A percentile compares a stretch with the other conserved stretches of the same genome.
Conservation (phyloP, 2,329 filamentous ascomycete genomes). For the Fusarium foetens region DNA sequence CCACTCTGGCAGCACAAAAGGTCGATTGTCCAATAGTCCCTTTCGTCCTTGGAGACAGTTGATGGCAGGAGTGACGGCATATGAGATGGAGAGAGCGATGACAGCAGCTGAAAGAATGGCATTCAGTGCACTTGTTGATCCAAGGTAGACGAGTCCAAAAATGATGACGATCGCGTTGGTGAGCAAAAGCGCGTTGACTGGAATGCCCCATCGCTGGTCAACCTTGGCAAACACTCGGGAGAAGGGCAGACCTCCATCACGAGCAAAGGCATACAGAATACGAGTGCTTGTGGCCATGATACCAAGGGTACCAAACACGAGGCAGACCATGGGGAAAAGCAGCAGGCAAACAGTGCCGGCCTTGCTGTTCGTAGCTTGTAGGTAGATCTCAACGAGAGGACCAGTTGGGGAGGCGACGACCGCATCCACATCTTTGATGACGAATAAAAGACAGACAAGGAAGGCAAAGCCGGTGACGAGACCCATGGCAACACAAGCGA, state of each 20-base stretch:
- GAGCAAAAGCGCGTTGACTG: neutral
- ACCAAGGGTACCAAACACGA: rapidly evolving
- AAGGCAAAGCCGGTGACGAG: neutral
- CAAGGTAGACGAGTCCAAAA: neutral
- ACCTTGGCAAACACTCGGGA: neutral
- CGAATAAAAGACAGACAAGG: rapidly evolving
- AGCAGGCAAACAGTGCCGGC: neutral
- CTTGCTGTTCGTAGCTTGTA: neutral
- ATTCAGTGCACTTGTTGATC: rapidly evolving
- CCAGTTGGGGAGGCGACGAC: neutral
- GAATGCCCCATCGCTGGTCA: neutral
- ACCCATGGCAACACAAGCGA: neutral
- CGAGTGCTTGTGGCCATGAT: neutral
- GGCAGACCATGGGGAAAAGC: neutral
- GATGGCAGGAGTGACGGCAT: neutral
- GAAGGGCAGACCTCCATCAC: neutral
- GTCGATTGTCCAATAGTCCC: neutral
- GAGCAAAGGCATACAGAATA: neutral
- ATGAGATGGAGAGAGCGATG: neutral
- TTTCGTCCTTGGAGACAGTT: neutral
- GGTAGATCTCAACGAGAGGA: neutral
- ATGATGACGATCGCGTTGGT: neutral
- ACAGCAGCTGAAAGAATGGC: neutral
- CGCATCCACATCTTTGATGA: rapidly evolving
- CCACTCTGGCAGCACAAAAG: neutral